Base-by-base conservation (phyloP, 225 moss, liverwort and hornwort genomes). In the Ulota crispa region DNA sequence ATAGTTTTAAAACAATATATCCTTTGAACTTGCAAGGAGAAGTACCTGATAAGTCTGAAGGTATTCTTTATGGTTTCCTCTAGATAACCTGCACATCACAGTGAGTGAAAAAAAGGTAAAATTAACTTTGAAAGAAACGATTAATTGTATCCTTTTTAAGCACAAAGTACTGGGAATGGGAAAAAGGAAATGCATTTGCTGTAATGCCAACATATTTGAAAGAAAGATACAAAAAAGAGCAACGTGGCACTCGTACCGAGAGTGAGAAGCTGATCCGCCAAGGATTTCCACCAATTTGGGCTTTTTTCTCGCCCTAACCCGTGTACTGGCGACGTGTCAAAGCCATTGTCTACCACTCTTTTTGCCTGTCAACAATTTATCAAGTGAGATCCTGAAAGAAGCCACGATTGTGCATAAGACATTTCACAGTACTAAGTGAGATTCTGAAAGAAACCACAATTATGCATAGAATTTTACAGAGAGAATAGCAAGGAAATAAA, bases 201-300 rank as follows among this genome's bases (percentile, higher is more conserved):
- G 60, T 13, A 57, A 65, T 47, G 36, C 47, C 28, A 26, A 32
- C 3, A 70, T 43, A 43, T 21, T 69, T 34, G 23, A 70, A 74
- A 80, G 36, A 37, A 64, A 67, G 16, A 47, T 5, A 63, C 26
- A 54, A 68, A 19, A 39, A 71, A 37, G 28, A 57, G 55, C 3
- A 12, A 59, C 45, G 24, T 56, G 23, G 14, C 53, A 45, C 31
- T 64, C 69, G 9, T 71, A 92, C 92, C 93, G 63, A 85, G 81
- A 73, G 59, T 57, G 61, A 98, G 87, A 59, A 98, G 94, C 77
- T 94, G 93, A 84, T 98, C 94, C 37, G 92, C 97, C 73, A 93
- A 87, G 43, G 88, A 88, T 87, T 98, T 98, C 97, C 95, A 95
- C 97, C 97, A 98, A 71, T 85, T 80, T 30, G 91, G 31, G 57